Percentiles rank a stretch among this genome's conserved stretches.
Evolutionary conservation across 78 protist genomes (phyloP).

Genomic region (Isochrysis galbana): DNA sequence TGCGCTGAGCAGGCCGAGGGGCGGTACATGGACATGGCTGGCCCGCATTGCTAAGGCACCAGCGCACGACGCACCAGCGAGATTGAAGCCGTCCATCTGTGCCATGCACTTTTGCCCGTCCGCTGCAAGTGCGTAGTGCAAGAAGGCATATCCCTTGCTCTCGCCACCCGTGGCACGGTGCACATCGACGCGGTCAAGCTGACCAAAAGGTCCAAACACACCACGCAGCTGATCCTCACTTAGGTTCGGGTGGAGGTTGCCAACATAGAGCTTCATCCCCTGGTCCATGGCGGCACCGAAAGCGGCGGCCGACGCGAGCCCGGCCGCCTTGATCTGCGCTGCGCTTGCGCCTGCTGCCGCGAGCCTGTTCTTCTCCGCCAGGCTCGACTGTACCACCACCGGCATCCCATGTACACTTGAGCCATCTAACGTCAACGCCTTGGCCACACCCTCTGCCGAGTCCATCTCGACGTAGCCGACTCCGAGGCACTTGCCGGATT

Average conservation of each 20-base stretch:
- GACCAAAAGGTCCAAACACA: background rate
- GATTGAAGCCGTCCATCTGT: background rate
- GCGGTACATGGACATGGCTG: no score
- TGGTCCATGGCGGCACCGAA: background rate
- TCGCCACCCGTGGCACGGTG: background rate
- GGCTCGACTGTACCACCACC: background rate
- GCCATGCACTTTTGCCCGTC: background rate
- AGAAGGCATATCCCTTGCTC: background rate
- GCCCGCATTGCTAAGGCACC: no score
- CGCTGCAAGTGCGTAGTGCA: background rate
- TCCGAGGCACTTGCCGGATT: background rate
- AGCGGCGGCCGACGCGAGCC: background rate
- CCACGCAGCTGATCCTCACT: background rate
- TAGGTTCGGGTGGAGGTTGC: background rate
- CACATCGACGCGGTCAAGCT: background rate
- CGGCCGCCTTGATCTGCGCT: background rate
- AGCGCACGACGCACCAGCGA: no score
- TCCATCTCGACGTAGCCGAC: constrained; percentile 15
- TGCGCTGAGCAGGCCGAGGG: no score
- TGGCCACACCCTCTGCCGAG: background rate
- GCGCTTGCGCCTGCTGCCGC: background rate
- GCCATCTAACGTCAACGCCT: background rate
- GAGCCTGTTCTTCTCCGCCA: background rate
- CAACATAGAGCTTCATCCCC: background rate
- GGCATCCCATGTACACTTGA: background rate